Base-by-base conservation (phyloP, 1,284 basidiomycete genomes). In the Amylostereum chailletii region DNA sequence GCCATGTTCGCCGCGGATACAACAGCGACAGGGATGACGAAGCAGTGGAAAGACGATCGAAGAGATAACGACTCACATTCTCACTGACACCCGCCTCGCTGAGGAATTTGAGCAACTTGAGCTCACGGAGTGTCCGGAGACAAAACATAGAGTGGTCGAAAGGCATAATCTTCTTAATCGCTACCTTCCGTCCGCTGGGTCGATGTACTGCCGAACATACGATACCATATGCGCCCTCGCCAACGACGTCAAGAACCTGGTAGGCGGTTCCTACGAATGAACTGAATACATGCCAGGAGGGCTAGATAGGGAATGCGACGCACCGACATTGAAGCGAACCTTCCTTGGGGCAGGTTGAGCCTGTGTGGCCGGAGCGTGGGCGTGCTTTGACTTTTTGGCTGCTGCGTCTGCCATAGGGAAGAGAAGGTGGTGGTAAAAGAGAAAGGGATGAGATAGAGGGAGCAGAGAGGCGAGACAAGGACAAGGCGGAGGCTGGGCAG, bases 101-200 rank as follows among this genome's bases (percentile, higher is more conserved):
- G 62, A 96, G 77, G 71, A 93, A 94, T 63, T 93, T 93, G 62
- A 92, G 79, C 33, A 94, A 72, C 65, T 94, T 94, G 56, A 94
- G 75, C 65, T 94, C 91, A 53, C 91, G 75, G 45, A 94, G 75
- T 0, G 91, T 94, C 42, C 91, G 74, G 49, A 93, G 70, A 58
- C 88, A 90, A 66, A 92, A 94, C 88, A 94, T 91, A 19, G 88
- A 88, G 62, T 94, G 91, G 64, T 94, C 91, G 57, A 94, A 94
- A 0, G 91, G 91, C 4, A 86, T 81, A 69, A 94, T 91, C 77
- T 91, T 91, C 77, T 93, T 91, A 71, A 90, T 90, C 47, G 89
- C 89, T 49, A 92, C 87, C 63, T 88, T 88, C 48, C 83, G 80
- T 45, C 84, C 83, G 48, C 81, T 89, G 7, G 87, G 84, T 59